Percentiles rank a stretch among this genome's conserved stretches.
Evolutionary conservation across 2,329 filamentous ascomycete genomes (phyloP).

Genomic region (Lanzia echinophila): DNA sequence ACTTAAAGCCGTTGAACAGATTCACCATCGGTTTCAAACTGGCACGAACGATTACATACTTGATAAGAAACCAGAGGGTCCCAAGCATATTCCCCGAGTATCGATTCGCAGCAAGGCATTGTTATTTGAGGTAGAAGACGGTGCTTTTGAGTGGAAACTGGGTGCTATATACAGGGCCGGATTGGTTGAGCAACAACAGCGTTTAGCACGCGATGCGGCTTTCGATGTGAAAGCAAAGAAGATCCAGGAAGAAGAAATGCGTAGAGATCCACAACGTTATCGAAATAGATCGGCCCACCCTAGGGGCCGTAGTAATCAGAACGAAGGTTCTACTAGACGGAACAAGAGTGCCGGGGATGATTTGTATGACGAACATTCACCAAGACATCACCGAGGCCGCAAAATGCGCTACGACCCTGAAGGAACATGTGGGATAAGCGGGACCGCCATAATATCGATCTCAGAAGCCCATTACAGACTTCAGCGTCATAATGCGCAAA

Average conservation of each 20-base stretch:
- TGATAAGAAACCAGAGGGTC: slow-evolving; percentile 75
- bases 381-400: slow-evolving; percentile 32
- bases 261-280: slow-evolving; percentile 45
- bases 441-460: slow-evolving; percentile 63
- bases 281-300: slow-evolving; percentile 46
- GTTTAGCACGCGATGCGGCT: slow-evolving; percentile 82
- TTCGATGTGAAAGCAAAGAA: slow-evolving; percentile 83
- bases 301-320: slow-evolving; percentile 25
- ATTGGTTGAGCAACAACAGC: slow-evolving; percentile 80
- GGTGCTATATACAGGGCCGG: slow-evolving; percentile 90
- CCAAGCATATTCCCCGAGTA: slow-evolving; percentile 80
- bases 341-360: slow-evolving; percentile 24
- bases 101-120: slow-evolving; percentile 76
- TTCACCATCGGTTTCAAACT: slow-evolving; percentile 89
- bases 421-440: slow-evolving; percentile 63
- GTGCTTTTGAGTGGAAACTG: slow-evolving; percentile 94
- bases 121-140: slow-evolving; percentile 89
- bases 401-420: slow-evolving; percentile 74
- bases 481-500: slow-evolving; percentile 74
- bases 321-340: slow-evolving; percentile 19
- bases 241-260: slow-evolving; percentile 63
- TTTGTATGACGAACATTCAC: slow-evolving; percentile 21
- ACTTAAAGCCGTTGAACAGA: slow-evolving; percentile 77
- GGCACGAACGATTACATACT: slow-evolving; percentile 84
- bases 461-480: slow-evolving; percentile 71